Base-by-base conservation (phyloP, 768 basidiomycete species). In the Crucibulum laeve region DNA sequence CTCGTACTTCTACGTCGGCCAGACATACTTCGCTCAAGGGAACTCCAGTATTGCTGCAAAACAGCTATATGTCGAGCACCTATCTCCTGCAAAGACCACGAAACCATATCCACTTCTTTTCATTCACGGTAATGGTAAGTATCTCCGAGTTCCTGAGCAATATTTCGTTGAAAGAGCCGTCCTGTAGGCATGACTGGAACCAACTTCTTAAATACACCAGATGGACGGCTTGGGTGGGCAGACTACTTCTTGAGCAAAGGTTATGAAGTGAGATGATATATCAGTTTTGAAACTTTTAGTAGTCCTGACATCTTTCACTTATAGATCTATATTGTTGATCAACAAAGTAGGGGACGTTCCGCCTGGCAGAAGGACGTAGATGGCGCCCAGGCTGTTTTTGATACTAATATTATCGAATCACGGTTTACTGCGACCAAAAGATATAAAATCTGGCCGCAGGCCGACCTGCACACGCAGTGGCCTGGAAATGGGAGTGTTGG, bases 211-310 rank as follows among this genome's bases (percentile, higher is more conserved):
- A 76, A 76, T 44, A 78, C 77, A 0, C 75, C 76, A 2, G 77
- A 79, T 51, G 74, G 73, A 19, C 63, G 74, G 48, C 53, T 63
- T 6, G 76, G 77, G n/a, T 79, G 77, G 76, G 71, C 71, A n/a
- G 76, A 79, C 57, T 76, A 74, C 53, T 75, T 79, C 42, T 52
- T 78, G 43, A 55, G 63, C 38, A 47, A 70, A 50, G 76, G 75
- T 26, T 77, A 74, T 45, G 75, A 77, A 59, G 76, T 77, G 52
- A 44, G 24, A 14, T 10, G 13, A 8, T 22, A 7, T 36, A 19
- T 18, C 7, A 3, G 19, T 17, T 6, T 17, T 33, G 13, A 25
- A n/a, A 19, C 19, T 26, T 15, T 38, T 10, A 30, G 24, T 23
- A n/a, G 25, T 10, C 11, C n/a, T 11, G 36, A 37, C 36, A 8